Evolutionary conservation across 2,329 filamentous ascomycete species (phyloP), one percentile per base, ranked within the genome.

Genomic region (Cercospora beticola): DNA sequence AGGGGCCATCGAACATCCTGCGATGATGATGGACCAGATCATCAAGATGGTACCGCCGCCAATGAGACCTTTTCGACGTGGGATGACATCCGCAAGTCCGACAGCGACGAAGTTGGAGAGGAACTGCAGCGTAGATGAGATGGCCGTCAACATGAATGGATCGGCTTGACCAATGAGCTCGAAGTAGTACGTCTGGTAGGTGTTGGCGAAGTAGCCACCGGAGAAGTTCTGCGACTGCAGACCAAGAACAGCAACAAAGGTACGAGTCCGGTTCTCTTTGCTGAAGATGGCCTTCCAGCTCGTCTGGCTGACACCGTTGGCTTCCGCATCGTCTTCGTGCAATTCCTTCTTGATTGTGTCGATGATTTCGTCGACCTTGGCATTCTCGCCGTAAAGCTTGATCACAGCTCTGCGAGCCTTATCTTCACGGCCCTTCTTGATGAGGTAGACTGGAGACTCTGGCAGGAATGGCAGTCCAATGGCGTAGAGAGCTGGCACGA

Each of bases 401-500:
- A 74, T 14, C 31, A 72, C 64, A n/a, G 74, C 71, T 59, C 71
- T 71, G 57, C 86, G 86, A 4, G 93, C 94, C 69, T 87, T 86
- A 2, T 81, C 82, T 4, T 85, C 84, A 58, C 85, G 83, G 2
- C 89, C 89, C 4, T 86, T 87, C 77, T 89, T 90, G 36, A 96
- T 90, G 31, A 97, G 85, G 90, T 92, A 97, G 23, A 94, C 86
- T 36, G 94, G 94, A 14, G 92, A 96, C 80, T 97, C 94, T 0
- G 93, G 93, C 86, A 97, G 90, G 64, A 76, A 75, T 6, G 74
- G 74, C 12, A 74, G 67, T 21, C 71, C 74, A 31, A 73, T 62
- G 21, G 70, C 62, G 40, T 75, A 74, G 1, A 73, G 23, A 14
- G 68, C 69, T 18, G 74, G 74, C 23, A 76, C 70, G 16, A 71